Evolutionary conservation across 495 filamentous ascomycete genomes (phyloP).

Genomic region (Penicillium coffeae): DNA sequence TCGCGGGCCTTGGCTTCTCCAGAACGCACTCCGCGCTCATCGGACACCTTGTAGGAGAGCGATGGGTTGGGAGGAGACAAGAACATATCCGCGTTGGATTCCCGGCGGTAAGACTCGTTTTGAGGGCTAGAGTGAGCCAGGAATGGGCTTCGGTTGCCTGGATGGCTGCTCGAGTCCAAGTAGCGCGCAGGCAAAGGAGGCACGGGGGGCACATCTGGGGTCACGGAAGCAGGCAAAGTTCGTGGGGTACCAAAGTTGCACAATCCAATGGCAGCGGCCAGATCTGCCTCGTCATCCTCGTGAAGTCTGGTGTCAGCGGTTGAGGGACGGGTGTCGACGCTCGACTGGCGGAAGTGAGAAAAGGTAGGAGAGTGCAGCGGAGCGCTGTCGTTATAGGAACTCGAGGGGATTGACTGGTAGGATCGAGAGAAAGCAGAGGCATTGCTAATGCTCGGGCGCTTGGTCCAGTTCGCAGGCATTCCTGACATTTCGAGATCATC

Average conservation of each 20-base stretch:
- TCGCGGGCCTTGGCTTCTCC: slow-evolving; percentile 30
- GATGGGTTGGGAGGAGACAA: slow-evolving; percentile 43
- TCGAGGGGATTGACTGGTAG: slow-evolving; percentile 72
- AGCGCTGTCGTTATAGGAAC: slow-evolving; percentile 45
- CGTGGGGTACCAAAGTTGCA: slow-evolving; percentile 88
- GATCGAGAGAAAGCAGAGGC: slow-evolving; percentile 72
- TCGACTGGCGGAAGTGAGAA: slow-evolving; percentile 49
- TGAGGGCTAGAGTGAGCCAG: slow-evolving; percentile 24
- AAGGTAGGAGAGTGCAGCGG: slow-evolving; percentile 45
- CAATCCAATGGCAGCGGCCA: slow-evolving; percentile 88
- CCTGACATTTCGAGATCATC: slow-evolving; percentile 41
- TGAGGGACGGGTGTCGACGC: slow-evolving; percentile 60
- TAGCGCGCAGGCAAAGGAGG: slow-evolving; percentile 69
- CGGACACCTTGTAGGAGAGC: slow-evolving; percentile 47
- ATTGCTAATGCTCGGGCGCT: slow-evolving; percentile 54
- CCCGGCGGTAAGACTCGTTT: slow-evolving; percentile 40
- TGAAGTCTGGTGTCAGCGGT: slow-evolving; percentile 56
- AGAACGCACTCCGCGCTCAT: slow-evolving; percentile 41
- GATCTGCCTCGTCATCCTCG: slow-evolving; percentile 58
- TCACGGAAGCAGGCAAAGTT: slow-evolving; percentile 63
- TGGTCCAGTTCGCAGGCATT: slow-evolving; percentile 31
- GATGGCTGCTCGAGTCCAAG: slow-evolving; percentile 34
- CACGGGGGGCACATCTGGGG: slow-evolving; percentile 78
- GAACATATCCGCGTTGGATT: slow-evolving; percentile 36
- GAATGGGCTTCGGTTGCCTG: slow-evolving; percentile 21